phyloP scores from a whole-genome alignment of 805 yeast species.

The Yarrowia osloensis region DNA sequence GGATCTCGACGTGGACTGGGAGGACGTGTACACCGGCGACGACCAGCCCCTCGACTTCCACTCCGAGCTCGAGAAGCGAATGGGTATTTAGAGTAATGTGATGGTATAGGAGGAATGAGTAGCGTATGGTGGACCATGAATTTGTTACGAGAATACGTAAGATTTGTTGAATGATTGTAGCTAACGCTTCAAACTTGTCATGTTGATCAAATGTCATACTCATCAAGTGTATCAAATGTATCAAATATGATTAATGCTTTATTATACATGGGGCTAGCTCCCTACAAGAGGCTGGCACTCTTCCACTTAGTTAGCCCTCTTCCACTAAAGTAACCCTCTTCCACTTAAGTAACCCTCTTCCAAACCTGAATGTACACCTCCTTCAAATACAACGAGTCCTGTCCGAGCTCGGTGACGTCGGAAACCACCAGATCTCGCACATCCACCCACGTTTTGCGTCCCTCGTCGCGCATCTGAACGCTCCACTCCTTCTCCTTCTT shows the following conservation, averaged over 20 bases:
- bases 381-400: conserved; percentile 60
- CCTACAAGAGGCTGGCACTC: too few species aligned
- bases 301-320: too few species aligned
- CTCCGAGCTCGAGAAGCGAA: conserved; percentile 65
- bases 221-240: too few species aligned
- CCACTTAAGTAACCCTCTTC: too few species aligned
- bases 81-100: conserved; percentile 40
- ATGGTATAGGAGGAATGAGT: neutral
- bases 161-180: too few species aligned
- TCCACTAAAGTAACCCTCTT: too few species aligned
- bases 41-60: conserved; percentile 57
- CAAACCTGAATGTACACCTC: conserved; percentile 71
- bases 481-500: conserved; percentile 47
- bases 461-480: conserved; percentile 50
- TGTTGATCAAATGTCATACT: too few species aligned
- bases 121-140: too few species aligned
- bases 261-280: neutral
- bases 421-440: conserved; percentile 52
- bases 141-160: too few species aligned
- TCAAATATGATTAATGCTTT: neutral
- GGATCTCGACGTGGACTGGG: conserved; percentile 87
- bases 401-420: conserved; percentile 48
- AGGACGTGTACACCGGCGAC: conserved; percentile 68
- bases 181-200: too few species aligned
- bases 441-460: conserved; percentile 56